Evolutionary conservation across 192 early-diverging fungal species (phyloP), one percentile per base, ranked within the genome.

Genomic region (Ambispora gerdemannii): DNA sequence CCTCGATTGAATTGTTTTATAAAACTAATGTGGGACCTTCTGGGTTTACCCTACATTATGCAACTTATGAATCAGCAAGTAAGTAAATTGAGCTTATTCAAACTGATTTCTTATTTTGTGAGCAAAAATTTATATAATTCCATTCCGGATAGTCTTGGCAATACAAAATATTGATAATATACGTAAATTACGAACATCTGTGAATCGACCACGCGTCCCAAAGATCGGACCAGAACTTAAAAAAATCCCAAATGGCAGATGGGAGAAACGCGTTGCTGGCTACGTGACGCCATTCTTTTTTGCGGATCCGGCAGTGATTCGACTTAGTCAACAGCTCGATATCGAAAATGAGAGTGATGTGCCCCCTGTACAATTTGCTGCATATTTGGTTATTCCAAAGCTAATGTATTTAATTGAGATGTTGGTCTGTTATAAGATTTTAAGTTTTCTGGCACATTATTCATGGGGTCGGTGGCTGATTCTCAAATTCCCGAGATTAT

Each of bases 61-160:
- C 87, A 27, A 91, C 88, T 0, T 91, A 81, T 73, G 85, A 86
- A 33, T 84, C 83, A 35, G 80, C 82, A 49, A 79, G 84, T 85
- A 77, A 58, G 1, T 34, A 11, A 55, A 3, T 36, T 56, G n/a
- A n/a, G n/a, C n/a, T n/a, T n/a, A n/a, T n/a, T n/a, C n/a, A n/a
- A n/a, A n/a, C n/a, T n/a, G n/a, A n/a, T n/a, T n/a, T n/a, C n/a
- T n/a, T n/a, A n/a, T n/a, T n/a, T n/a, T n/a, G n/a, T n/a, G n/a
- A n/a, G n/a, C n/a, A n/a, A n/a, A n/a, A n/a, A n/a, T n/a, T n/a
- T n/a, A n/a, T n/a, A n/a, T n/a, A n/a, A n/a, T n/a, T n/a, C n/a
- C n/a, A n/a, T n/a, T n/a, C n/a, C n/a, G n/a, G n/a, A n/a, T n/a
- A n/a, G n/a, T n/a, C n/a, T n/a, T n/a, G n/a, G n/a, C n/a, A n/a